Evolutionary conservation across 176 grass and related monocot genomes (phyloP).

Genomic region (Carex parvula): DNA sequence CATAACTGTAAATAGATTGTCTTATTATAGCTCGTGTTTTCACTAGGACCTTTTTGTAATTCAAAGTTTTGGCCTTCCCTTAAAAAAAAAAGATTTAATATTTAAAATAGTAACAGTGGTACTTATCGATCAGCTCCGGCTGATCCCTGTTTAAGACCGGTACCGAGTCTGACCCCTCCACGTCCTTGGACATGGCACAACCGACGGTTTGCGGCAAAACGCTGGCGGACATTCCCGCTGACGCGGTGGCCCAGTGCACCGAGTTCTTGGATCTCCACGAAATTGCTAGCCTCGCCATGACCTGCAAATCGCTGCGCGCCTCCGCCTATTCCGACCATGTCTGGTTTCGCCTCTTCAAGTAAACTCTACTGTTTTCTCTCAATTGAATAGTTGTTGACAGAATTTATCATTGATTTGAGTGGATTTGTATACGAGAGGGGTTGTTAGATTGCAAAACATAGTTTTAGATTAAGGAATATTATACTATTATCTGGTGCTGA

Average conservation of each 20-base stretch:
- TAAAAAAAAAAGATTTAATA: no score
- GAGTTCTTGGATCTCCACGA: conserved; percentile 46
- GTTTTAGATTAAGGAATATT: neutral
- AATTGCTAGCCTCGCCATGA: conserved; percentile 57
- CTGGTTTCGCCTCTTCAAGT: conserved; percentile 75
- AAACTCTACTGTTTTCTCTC: neutral
- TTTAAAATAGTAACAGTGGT: no score
- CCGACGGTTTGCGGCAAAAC: conserved; percentile 23
- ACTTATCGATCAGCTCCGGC: neutral
- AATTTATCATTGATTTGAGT: neutral
- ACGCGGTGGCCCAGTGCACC: conserved; percentile 63
- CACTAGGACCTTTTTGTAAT: no score
- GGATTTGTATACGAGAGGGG: neutral
- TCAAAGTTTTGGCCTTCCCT: no score
- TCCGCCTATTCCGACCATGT: conserved; percentile 62
- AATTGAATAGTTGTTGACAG: neutral
- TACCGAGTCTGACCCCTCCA: neutral
- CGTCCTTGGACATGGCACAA: neutral
- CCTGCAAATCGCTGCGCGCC: conserved; percentile 50
- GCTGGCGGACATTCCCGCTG: conserved; percentile 54
- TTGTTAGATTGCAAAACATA: neutral
- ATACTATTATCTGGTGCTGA: no score
- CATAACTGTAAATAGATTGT: no score
- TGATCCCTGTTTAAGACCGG: neutral
- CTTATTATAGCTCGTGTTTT: no score